A percentile compares a stretch with the other conserved stretches of the same genome.
phyloP scores from a whole-genome alignment of 331 rosid species.

The Malus hybrid region DNA sequence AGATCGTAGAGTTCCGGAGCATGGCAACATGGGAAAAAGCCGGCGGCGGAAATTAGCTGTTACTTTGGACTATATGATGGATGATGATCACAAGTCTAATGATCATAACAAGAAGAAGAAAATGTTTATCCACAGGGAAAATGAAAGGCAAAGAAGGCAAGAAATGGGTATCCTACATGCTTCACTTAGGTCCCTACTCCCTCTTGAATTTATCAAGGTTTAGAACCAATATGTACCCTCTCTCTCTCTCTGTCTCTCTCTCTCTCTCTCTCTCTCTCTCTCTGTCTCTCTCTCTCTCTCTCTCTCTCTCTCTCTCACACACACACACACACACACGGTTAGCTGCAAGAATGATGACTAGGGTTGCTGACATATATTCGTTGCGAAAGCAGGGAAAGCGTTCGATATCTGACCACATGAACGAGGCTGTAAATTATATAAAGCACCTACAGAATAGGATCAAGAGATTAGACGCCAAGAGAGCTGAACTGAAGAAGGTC shows the following conservation, averaged over 20 bases:
- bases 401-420: constrained; percentile 56
- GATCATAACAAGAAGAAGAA: constrained; percentile 18
- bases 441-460: constrained; percentile 39
- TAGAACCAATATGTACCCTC: neutral
- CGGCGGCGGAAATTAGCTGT: constrained; percentile 4
- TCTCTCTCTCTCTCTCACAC: too few relatives aligned
- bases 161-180: constrained; percentile 35
- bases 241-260: too few relatives aligned
- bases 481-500: constrained; percentile 41
- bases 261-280: too few relatives aligned
- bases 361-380: neutral
- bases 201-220: constrained; percentile 39
- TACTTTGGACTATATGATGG: neutral
- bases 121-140: constrained; percentile 32
- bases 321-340: neutral
- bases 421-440: constrained; percentile 57
- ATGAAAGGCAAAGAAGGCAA: constrained; percentile 41
- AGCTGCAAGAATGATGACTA: neutral
- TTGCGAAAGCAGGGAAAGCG: constrained; percentile 59
- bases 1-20: constrained; percentile 41
- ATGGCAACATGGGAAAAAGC: neutral
- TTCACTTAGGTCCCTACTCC: constrained; percentile 39
- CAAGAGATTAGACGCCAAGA: constrained; percentile 32
- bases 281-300: too few relatives aligned
- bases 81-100: neutral